Evolutionary conservation across 1,139 yeast genomes (phyloP), one percentile per base, ranked within the genome.

Genomic region (Suhomyces taliae): DNA sequence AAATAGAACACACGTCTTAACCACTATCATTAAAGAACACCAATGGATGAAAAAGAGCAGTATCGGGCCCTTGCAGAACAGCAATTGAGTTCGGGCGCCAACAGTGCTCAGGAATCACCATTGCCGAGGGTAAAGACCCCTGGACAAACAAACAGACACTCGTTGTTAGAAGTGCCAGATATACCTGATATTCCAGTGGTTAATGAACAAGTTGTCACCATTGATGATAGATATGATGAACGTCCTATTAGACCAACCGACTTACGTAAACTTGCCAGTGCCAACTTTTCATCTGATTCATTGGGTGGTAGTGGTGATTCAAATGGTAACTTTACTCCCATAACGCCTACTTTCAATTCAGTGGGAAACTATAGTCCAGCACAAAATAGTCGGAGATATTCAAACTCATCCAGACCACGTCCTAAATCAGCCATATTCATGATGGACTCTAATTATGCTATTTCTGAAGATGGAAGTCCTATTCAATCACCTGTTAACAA

Each of bases 281-380:
- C 76, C 38, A 74, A 74, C 55, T 74, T 74, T 55, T 72, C 77
- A n/a, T 58, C 74, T 0, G 79, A 74, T 42, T 74, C 79, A 1
- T 53, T 73, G 12, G 47, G 43, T n/a, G 52, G 32, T 5, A 46
- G 43, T n/a, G 52, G 32, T 29, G 52, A 45, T 9, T 43, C 53
- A 44, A 11, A 24, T 11, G 34, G 40, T 14, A 37, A 15, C 45
- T 37, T 34, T 26, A 35, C 45, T 8, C 54, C 54, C 6, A 29
- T 47, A 39, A 51, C 54, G 10, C 54, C 54, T 24, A 45, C 51
- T 7, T 40, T 35, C 34, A 37, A 33, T 11, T 29, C 38, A 3
- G 37, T 39, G 11, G 42, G 36, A 7, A 36, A 40, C 8, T 41
- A 34, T 37, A 39, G 47, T 27, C 47, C 45, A 1, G 43, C 36